Evolutionary conservation across 352 stramenopile genomes (phyloP).

Genomic region (Globisporangium perplexum): DNA sequence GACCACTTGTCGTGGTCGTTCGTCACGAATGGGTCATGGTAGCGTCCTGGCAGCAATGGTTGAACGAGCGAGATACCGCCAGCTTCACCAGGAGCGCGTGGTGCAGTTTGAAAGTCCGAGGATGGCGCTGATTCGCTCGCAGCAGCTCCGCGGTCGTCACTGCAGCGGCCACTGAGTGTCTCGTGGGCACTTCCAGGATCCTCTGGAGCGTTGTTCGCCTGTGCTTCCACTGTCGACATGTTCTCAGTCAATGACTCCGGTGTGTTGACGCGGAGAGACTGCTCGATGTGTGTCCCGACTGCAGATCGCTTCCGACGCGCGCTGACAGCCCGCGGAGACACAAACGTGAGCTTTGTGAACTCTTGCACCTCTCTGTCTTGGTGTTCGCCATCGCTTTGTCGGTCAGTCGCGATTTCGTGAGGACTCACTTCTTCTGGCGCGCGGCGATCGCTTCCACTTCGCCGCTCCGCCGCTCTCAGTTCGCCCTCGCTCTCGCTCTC

Average conservation of each 20-base stretch:
- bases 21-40: slow-evolving; percentile 15
- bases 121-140: too few relatives aligned
- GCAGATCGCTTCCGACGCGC: background rate
- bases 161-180: background rate
- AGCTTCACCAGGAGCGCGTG: background rate
- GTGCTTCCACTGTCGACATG: background rate
- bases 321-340: slow-evolving; percentile 4
- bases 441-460: background rate
- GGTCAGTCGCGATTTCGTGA: background rate
- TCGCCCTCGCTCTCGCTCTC: slow-evolving; percentile 3
- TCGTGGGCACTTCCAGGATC: background rate
- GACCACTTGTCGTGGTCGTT: slow-evolving; percentile 1
- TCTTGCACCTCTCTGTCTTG: background rate
- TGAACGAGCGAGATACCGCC: background rate
- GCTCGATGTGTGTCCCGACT: background rate
- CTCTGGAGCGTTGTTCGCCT: background rate
- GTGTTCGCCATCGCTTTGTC: background rate
- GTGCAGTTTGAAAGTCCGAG: background rate
- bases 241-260: background rate
- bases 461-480: background rate
- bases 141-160: too few relatives aligned
- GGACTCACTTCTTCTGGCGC: background rate
- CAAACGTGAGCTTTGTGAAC: slow-evolving; percentile 5
- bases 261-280: background rate
- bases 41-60: slow-evolving; percentile 10